Evolutionary conservation across 2,329 filamentous ascomycete species (phyloP), one percentile per base, ranked within the genome.

Genomic region (Didymosphaeria variabile): DNA sequence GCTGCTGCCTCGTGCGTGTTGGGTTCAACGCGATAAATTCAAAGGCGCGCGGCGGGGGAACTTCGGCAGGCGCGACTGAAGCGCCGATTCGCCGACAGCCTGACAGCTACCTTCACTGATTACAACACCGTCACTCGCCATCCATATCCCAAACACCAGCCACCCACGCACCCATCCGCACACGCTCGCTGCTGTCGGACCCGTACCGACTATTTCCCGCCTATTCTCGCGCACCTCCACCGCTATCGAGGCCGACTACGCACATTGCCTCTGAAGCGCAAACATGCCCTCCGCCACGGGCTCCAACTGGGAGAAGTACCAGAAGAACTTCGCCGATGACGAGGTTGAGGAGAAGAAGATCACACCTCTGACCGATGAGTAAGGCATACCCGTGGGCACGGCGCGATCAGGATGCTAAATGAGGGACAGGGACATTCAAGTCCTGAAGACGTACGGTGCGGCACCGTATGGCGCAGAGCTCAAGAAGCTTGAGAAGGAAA

Each of bases 281-380:
- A 84, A 72, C 79, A 88, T 97, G 94, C 94, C 94, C 86, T 94
- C 92, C 84, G 94, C 95, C 81, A 97, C 91, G 75, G 95, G 95
- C 79, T 83, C 87, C 81, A 92, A 88, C 87, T 99, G 95, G 95
- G 95, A 99, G 87, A 98, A 98, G 85, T 98, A 97, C 86, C 88
- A 92, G 84, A 97, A 98, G 87, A 94, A 90, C 78, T 99, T 92
- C 78, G 94, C 91, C 77, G 95, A 99, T 77, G 95, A 99, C 74
- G 95, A 98, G 80, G 86, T 94, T 81, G 93, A 97, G 79, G 95
- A 99, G 87, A 99, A 99, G 90, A 99, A 99, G 88, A 99, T 99
- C 78, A 94, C 93, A 62, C 95, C 95, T 68, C 85, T 99, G 65
- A 91, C 94, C 71, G 95, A 98, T 84, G 95, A 98, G 94, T 97